Evolutionary conservation across 2,329 filamentous ascomycete genomes (phyloP), one percentile per base, ranked within the genome.

Genomic region (Neocatenulostroma microsporum): DNA sequence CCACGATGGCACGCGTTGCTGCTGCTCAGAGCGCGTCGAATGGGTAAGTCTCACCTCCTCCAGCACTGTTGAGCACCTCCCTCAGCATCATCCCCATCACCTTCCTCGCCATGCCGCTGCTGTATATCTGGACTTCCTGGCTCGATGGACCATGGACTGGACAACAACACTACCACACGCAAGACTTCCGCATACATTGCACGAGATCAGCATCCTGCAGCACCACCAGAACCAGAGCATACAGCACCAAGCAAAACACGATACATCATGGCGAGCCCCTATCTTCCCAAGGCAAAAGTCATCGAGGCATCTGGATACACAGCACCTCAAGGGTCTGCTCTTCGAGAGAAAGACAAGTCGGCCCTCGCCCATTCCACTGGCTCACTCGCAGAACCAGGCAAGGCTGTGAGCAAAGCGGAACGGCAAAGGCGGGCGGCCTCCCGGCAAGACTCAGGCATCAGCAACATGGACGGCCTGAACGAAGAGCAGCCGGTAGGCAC

Each of bases 41-140:
- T 31, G 31, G 37, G 37, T 40, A 40, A 41, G 37, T 34, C 31
- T n/a, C n/a, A n/a, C n/a, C n/a, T n/a, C n/a, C n/a, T n/a, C n/a
- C n/a, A n/a, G n/a, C n/a, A n/a, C n/a, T 9, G 33, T 26, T 24
- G 12, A 19, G 10, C 15, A n/a, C n/a, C n/a, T n/a, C n/a, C n/a
- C 31, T 21, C 31, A 10, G 5, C 4, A 20, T 21, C 30, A 21
- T 15, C 20, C 20, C 18, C 9, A 8, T 24, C n/a, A n/a, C n/a
- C 23, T 24, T 8, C 23, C n/a, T n/a, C 8, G 23, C 23, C 23
- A 24, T 8, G n/a, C 23, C 23, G 8, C 23, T n/a, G n/a, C n/a
- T n/a, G n/a, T n/a, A n/a, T n/a, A n/a, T n/a, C n/a, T n/a, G n/a
- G n/a, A n/a, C n/a, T n/a, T n/a, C n/a, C 23, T 24, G 23, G 8